These are phyloP conservation scores for Aciculoconidium aculeatum DNA, from an alignment of 805 yeast species.

Conservation along the genomic window DNA sequence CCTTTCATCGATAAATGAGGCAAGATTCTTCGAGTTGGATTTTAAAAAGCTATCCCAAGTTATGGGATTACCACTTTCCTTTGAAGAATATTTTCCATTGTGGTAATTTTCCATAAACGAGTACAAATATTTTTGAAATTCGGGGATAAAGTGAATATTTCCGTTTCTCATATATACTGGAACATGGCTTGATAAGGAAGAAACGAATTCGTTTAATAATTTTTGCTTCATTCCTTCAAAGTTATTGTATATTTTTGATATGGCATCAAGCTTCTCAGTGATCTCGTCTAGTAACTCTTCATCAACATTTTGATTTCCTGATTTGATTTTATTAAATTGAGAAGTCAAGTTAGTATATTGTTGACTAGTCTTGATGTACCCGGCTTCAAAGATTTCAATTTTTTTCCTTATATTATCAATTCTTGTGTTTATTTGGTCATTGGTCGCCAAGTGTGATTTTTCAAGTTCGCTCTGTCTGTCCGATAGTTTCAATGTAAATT, in stretches of 20 bases:
- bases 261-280: slow-evolving; percentile 10
- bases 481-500: too few relatives aligned
- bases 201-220: slow-evolving; percentile 15
- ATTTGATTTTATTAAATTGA: too few relatives aligned
- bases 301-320: slow-evolving; percentile 6
- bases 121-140: slow-evolving; percentile 30
- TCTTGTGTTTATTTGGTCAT: too few relatives aligned
- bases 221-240: slow-evolving; percentile 11
- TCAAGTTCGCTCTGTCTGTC: too few relatives aligned
- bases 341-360: too few relatives aligned
- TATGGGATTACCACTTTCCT: slow-evolving; percentile 5
- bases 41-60: slow-evolving; percentile 22
- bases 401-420: too few relatives aligned
- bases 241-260: slow-evolving; percentile 10
- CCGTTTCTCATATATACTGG: slow-evolving; percentile 28
- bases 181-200: slow-evolving; percentile 22
- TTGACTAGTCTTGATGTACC: too few relatives aligned
- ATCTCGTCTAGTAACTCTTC: slow-evolving; percentile 12
- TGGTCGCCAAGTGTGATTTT: too few relatives aligned
- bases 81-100: slow-evolving; percentile 6
- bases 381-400: too few relatives aligned
- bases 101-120: slow-evolving; percentile 25
- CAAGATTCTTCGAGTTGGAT: slow-evolving; percentile 15
- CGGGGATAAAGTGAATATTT: slow-evolving; percentile 34
- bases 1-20: slow-evolving; percentile 11